Base-by-base conservation (phyloP, 768 basidiomycete species). In the Kwoniella sp. region DNA sequence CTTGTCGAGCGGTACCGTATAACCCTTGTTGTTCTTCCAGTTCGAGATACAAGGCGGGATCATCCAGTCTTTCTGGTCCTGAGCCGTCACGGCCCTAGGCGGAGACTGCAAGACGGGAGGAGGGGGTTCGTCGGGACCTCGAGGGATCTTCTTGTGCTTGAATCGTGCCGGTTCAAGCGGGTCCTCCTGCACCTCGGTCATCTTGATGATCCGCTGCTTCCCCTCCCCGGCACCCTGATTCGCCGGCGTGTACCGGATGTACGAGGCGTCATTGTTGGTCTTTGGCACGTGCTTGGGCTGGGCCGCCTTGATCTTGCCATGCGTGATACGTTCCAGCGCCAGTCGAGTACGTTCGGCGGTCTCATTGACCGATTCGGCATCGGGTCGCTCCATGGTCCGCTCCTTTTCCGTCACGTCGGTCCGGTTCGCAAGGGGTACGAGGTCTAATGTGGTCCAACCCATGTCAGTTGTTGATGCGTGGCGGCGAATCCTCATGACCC, bases 11-110 rank as follows among this genome's bases (percentile, higher is more conserved):
- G 95, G 93, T 67, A 98, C 96, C 1, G 95, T 98, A 74, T 92
- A 99, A 81, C 95, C 95, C 77, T 98, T 99, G 83, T 98, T 96
- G 79, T 99, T 99, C 79, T 99, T 99, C 95, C 95, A 99, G 76
- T 99, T 99, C 23, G 89, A 93, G 55, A 99, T 96, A 74, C 93
- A 98, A 15, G 95, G 95, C 15, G 95, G 95, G 51, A 99, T 96
- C 91, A 96, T 95, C 95, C 95, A 98, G 68, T 98, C 95, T 77
- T 98, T 99, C 77, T 96, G 93, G 71, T 99, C 95, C 49, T 89
- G 88, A 7, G 88, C 87, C 0, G 93, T 93, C 3, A 91, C 92
- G 68, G 95, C 92, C 48, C 95, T 80, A 5, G 95, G 95, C 10
- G 95, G 95, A 78, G 87, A 90, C 32, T 92, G 84, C 31, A 99